Evolutionary conservation across 1,284 basidiomycete genomes (phyloP).

Genomic region (Xerocomus alliaceus): DNA sequence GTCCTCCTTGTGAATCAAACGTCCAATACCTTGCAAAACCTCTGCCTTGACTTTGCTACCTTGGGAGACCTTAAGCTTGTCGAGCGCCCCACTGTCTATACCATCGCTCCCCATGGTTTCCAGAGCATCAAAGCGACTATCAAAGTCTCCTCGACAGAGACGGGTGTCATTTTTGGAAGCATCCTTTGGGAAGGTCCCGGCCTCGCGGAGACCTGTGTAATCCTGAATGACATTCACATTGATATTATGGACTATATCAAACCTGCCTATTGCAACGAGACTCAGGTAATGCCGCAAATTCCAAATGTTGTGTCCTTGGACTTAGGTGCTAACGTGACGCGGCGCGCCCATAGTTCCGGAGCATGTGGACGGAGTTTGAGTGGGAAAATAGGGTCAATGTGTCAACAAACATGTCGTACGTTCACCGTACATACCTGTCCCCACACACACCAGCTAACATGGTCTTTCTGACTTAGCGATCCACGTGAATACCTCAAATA

Average conservation of each 20-base stretch:
- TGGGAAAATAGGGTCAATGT: conserved; percentile 93
- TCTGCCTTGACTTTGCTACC: conserved; percentile 97
- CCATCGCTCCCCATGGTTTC: conserved; percentile 95
- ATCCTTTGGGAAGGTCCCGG: conserved; percentile 96
- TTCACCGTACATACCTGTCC: background rate
- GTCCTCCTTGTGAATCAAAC: conserved; percentile 98
- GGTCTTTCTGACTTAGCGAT: conserved; percentile 47
- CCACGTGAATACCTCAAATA: conserved; percentile 80
- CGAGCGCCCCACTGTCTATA: conserved; percentile 92
- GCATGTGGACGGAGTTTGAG: conserved; percentile 92
- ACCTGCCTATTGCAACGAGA: conserved; percentile 94
- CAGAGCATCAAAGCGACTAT: conserved; percentile 99
- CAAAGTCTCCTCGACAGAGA: conserved; percentile 97
- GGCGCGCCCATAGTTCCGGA: conserved; percentile 73
- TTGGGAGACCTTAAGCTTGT: conserved; percentile 97
- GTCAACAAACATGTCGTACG: conserved; percentile 71
- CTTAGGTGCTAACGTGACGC: conserved; percentile 1
- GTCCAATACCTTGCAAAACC: conserved; percentile 91
- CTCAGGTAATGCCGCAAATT: conserved; percentile 79
- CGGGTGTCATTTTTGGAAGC: conserved; percentile 97
- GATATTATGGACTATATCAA: conserved; percentile 99
- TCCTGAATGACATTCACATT: conserved; percentile 97
- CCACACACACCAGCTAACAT: background rate
- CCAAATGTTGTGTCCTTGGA: background rate
- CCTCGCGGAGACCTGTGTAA: conserved; percentile 86